Percentiles rank a stretch among this genome's conserved stretches.
Evolutionary conservation across 2,329 filamentous ascomycete genomes (phyloP).

Genomic region (Chaetomium olivaceum): DNA sequence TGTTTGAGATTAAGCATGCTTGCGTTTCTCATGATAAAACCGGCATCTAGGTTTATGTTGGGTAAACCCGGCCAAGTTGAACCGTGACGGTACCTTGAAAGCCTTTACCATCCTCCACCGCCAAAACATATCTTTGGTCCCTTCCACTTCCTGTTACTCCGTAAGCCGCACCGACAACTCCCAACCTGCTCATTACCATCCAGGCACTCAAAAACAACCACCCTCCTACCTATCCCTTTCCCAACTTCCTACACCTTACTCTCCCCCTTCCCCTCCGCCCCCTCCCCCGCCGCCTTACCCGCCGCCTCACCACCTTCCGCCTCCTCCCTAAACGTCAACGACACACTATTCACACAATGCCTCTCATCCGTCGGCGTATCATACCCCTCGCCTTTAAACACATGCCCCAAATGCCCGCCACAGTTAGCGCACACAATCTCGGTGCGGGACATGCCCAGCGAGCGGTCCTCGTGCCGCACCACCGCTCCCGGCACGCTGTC

Average conservation of each 20-base stretch:
- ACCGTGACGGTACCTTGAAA: not conserved
- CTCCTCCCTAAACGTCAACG: constrained; percentile 74
- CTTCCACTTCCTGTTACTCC: not conserved
- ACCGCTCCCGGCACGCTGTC: constrained; percentile 92
- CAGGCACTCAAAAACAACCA: not conserved
- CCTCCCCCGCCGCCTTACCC: no score
- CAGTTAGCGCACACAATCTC: constrained; percentile 96
- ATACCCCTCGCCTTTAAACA: constrained; percentile 88
- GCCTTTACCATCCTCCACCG: not conserved
- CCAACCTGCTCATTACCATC: not conserved
- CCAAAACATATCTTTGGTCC: not conserved
- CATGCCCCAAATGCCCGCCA: constrained; percentile 86
- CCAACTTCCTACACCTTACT: not conserved
- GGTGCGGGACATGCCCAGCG: constrained; percentile 79
- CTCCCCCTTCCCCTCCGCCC: constrained; percentile 20
- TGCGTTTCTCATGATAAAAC: not conserved
- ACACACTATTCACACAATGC: constrained; percentile 95
- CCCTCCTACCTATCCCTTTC: no score
- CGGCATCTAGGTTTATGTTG: not conserved
- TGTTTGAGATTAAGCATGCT: not conserved
- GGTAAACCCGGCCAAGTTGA: not conserved
- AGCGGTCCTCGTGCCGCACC: constrained; percentile 72
- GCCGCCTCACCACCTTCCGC: constrained; percentile 56
- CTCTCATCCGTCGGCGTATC: constrained; percentile 88
- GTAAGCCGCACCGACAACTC: not conserved